These are phyloP conservation scores for Gloeopeniophorella convolvens DNA, from an alignment of 768 basidiomycete genomes.

Conservation along the genomic window DNA sequence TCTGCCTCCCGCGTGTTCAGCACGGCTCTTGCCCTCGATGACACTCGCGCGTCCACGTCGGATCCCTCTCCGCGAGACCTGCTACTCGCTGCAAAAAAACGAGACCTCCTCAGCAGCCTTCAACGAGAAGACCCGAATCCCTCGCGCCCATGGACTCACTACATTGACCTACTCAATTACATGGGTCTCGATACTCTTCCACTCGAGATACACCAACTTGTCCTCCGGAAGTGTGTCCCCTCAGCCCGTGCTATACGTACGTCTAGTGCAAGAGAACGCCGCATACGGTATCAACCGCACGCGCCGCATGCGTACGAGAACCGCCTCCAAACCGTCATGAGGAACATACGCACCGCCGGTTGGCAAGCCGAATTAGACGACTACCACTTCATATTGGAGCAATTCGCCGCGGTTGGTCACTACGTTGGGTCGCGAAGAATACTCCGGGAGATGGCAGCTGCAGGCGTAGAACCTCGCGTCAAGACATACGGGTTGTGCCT, in stretches of 20 bases:
- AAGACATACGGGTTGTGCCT: constrained; percentile 58
- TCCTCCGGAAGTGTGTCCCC: constrained; percentile 61
- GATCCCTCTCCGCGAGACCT: constrained; percentile 15
- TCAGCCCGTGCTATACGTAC: constrained; percentile 39
- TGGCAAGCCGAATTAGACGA: constrained; percentile 45
- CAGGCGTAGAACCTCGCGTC: constrained; percentile 40
- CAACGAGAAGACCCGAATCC: constrained; percentile 25
- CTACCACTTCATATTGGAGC: constrained; percentile 67
- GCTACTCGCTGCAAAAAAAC: constrained; percentile 15
- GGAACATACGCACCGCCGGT: constrained; percentile 58
- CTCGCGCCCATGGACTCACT: constrained; percentile 57
- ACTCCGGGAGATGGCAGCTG: constrained; percentile 47
- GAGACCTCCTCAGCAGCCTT: constrained; percentile 17
- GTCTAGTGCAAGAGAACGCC: constrained; percentile 37
- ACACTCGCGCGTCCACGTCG: not conserved
- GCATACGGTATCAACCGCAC: constrained; percentile 31
- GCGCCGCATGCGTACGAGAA: constrained; percentile 53
- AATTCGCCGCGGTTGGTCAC: constrained; percentile 74
- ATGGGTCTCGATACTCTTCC: constrained; percentile 48
- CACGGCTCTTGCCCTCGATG: constrained; percentile 1
- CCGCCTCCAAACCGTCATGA: constrained; percentile 61
- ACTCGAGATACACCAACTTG: constrained; percentile 58
- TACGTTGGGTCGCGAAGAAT: constrained; percentile 52
- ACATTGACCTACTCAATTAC: constrained; percentile 48
- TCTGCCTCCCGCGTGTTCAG: constrained; percentile 10